A percentile compares a stretch with the other conserved stretches of the same genome.
These are phyloP conservation scores for Capsicum pubescens DNA, from an alignment of 257 asterid species.

Conservation along the genomic window DNA sequence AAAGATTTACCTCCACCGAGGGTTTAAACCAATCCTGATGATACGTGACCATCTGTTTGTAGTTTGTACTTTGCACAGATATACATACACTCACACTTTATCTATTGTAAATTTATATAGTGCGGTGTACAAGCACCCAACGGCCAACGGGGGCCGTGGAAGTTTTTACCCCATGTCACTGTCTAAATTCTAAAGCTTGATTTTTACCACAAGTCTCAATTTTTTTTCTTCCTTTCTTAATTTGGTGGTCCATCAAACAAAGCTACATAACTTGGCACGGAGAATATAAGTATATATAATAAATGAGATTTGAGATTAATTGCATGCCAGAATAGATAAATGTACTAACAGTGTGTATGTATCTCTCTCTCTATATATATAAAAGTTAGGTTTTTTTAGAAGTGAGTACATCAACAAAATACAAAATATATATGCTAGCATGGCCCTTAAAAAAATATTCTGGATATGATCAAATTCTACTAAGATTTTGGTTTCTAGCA, in stretches of 20 bases:
- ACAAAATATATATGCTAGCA: neutral
- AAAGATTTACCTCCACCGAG: too few species aligned
- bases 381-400: neutral
- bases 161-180: neutral
- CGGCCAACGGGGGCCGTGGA: neutral
- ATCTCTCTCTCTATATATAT: too few species aligned
- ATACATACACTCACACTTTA: too few species aligned
- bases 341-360: too few species aligned
- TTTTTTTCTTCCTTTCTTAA: neutral
- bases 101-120: too few species aligned
- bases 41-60: too few species aligned
- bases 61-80: too few species aligned
- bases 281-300: neutral
- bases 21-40: too few species aligned
- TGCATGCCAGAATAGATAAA: too few species aligned
- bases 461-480: neutral
- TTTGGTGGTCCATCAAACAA: neutral
- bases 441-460: constrained; percentile 27
- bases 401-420: neutral
- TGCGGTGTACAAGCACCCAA: neutral
- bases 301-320: constrained; percentile 18
- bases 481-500: neutral
- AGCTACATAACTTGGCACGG: neutral
- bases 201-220: neutral
- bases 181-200: neutral